These are phyloP conservation scores for Cubamyces sp. DNA, from an alignment of 768 basidiomycete species.

Conservation along the genomic window DNA sequence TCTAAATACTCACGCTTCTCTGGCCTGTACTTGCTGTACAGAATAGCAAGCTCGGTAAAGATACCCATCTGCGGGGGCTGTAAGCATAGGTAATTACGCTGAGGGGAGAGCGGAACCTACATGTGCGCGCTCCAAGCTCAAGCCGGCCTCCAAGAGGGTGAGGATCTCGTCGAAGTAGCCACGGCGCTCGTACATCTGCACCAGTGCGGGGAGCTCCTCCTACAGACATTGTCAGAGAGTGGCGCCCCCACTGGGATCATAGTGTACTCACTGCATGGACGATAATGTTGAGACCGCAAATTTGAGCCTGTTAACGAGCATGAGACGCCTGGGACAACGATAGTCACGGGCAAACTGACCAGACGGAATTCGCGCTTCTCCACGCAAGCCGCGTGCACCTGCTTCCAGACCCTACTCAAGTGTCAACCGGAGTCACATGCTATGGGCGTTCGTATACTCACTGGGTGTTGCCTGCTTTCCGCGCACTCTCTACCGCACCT, in stretches of 20 bases:
- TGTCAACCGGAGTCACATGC: not conserved
- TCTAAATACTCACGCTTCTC: constrained; percentile 70
- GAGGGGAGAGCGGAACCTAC: constrained; percentile 41
- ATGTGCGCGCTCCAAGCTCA: constrained; percentile 96
- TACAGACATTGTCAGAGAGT: constrained; percentile 31
- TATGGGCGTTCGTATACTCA: constrained; percentile 41
- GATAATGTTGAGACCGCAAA: constrained; percentile 97
- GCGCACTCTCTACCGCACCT: constrained; percentile 97
- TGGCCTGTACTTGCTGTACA: constrained; percentile 95
- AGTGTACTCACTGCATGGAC: constrained; percentile 69
- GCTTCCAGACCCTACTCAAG: constrained; percentile 90
- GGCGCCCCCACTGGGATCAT: not conserved
- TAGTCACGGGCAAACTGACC: constrained; percentile 41
- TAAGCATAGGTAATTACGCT: not conserved
- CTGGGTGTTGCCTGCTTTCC: constrained; percentile 99
- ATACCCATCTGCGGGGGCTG: constrained; percentile 76
- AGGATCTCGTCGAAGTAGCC: constrained; percentile 97
- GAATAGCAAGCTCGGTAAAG: constrained; percentile 90
- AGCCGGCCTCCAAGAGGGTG: constrained; percentile 87
- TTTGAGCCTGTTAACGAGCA: constrained; percentile 70
- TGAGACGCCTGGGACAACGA: constrained; percentile 1
- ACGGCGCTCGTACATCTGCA: constrained; percentile 85
- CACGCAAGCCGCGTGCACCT: constrained; percentile 97
- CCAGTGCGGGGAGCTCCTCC: constrained; percentile 77
- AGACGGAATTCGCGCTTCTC: constrained; percentile 97